These are phyloP conservation scores for Actinomortierella wolfii DNA, from an alignment of 371 early-diverging fungal genomes.

Conservation along the genomic window DNA sequence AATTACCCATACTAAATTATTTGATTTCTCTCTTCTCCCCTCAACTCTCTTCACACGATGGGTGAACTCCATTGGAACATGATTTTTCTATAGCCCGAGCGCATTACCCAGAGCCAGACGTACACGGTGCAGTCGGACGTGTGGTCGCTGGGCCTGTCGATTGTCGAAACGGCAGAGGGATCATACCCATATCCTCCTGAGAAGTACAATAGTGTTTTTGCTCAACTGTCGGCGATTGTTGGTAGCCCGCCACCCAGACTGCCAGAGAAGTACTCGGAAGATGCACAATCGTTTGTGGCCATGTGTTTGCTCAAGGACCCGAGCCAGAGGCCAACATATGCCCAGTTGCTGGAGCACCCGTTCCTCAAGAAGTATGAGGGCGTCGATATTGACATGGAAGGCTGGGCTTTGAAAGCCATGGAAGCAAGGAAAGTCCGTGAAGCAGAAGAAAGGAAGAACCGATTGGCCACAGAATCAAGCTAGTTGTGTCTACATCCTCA, in stretches of 20 bases:
- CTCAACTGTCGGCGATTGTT: conserved; percentile 87
- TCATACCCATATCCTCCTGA: conserved; percentile 77
- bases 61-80: too few relatives aligned
- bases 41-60: too few relatives aligned
- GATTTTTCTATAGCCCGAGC: conserved; percentile 70
- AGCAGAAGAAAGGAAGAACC: conserved; percentile 18
- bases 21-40: background rate
- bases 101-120: conserved; percentile 66
- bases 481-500: too few relatives aligned
- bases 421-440: conserved; percentile 37
- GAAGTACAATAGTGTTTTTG: conserved; percentile 77
- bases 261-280: conserved; percentile 70
- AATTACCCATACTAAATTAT: background rate
- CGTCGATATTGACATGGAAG: conserved; percentile 79
- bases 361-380: conserved; percentile 67
- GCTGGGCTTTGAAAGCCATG: conserved; percentile 67
- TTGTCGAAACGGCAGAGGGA: conserved; percentile 91
- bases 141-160: conserved; percentile 92
- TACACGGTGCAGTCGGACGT: conserved; percentile 85
- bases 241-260: conserved; percentile 77
- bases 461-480: background rate
- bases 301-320: conserved; percentile 79
- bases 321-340: conserved; percentile 71
- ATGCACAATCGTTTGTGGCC: conserved; percentile 80
- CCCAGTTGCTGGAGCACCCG: conserved; percentile 73